These are phyloP conservation scores for Solanum habrochaites DNA, from an alignment of 257 asterid genomes.

Conservation along the genomic window DNA sequence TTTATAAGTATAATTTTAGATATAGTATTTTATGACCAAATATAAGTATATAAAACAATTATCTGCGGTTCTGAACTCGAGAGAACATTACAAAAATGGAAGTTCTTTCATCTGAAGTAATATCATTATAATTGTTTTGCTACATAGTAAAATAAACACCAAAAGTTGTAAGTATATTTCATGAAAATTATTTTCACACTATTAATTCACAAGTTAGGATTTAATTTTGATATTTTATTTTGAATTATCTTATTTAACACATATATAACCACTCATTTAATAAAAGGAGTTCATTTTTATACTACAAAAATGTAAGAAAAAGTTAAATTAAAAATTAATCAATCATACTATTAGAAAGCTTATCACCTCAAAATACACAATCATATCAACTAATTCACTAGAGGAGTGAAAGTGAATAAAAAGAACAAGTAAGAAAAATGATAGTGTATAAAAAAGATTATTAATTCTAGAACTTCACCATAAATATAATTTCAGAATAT, in stretches of 20 bases:
- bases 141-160: not conserved
- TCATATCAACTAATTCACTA: not conserved
- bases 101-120: not conserved
- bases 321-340: not conserved
- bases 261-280: not conserved
- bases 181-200: not conserved
- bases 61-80: not conserved
- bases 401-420: not conserved
- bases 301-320: not conserved
- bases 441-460: not conserved
- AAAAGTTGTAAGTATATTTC: not conserved
- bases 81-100: not conserved
- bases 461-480: not conserved
- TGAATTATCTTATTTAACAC: not conserved
- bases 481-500: not conserved
- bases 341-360: not conserved
- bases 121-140: not conserved
- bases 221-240: not conserved
- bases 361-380: not conserved
- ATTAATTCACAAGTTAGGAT: not conserved
- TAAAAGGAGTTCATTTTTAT: not conserved
- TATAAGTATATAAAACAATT: too few species aligned
- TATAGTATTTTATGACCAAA: not conserved
- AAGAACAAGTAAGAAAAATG: not conserved
- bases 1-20: not conserved